Conservation (phyloP, 2,329 filamentous ascomycete genomes). For the Colletotrichum navitas region DNA sequence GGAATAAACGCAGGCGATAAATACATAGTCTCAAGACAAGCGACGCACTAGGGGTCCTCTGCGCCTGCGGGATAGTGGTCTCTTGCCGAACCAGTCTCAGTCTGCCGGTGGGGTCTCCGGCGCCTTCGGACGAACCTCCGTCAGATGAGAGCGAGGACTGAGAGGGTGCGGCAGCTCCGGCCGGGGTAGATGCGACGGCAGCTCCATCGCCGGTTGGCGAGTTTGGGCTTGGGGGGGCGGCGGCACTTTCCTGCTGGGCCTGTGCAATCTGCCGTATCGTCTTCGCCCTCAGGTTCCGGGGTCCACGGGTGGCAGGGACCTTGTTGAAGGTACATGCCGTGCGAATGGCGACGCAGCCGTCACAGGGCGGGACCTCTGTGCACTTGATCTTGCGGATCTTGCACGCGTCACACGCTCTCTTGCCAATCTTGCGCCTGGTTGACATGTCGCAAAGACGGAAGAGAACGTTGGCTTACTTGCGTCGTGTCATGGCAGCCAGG, state of each 20-base stretch:
- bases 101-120: constrained; percentile 6
- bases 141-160: constrained; percentile 32
- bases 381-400: constrained; percentile 67
- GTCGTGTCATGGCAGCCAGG: constrained; percentile 36
- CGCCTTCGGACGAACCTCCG: constrained; percentile 23
- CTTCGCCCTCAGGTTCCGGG: constrained; percentile 59
- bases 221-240: constrained; percentile 3
- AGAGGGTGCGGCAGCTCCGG: constrained; percentile 11
- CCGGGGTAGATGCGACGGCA: not conserved
- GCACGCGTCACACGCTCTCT: constrained; percentile 64
- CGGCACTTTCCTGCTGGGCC: constrained; percentile 44
- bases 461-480: constrained; percentile 28
- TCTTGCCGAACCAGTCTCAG: constrained; percentile 26
- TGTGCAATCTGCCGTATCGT: constrained; percentile 58
- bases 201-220: constrained; percentile 17
- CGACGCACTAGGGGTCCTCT: constrained; percentile 39
- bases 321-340: constrained; percentile 65
- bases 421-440: constrained; percentile 50
- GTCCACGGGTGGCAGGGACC: constrained; percentile 58
- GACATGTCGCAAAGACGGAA: constrained; percentile 42
- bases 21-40: constrained; percentile 53
- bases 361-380: constrained; percentile 61
- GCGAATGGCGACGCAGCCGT: constrained; percentile 57
- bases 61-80: not conserved
- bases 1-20: constrained; percentile 63